phyloP scores from a whole-genome alignment of 1,284 basidiomycete genomes.

The Cutaneotrichosporon sp. region DNA sequence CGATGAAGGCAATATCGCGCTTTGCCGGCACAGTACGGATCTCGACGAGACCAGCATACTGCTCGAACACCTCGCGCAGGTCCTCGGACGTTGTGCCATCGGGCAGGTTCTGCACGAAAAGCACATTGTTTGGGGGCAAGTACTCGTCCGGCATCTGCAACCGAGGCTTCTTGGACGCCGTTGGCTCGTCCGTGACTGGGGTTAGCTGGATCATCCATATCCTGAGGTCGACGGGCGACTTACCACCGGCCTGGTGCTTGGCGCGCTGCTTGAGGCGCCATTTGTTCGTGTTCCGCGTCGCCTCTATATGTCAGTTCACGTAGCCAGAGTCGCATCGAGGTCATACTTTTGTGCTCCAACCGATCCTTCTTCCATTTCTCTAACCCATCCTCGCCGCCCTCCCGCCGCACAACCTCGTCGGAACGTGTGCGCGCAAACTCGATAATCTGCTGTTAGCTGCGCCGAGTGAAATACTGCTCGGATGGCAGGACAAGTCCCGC shows the following conservation, averaged over 20 bases:
- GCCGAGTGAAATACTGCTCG: background rate
- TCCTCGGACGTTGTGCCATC: constrained; percentile 79
- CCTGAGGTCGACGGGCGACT: background rate
- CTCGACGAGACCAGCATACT: constrained; percentile 90
- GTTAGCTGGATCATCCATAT: background rate
- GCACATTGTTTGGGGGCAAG: constrained; percentile 96
- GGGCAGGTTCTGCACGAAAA: constrained; percentile 96
- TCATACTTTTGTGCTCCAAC: constrained; percentile 71
- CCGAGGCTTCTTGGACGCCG: constrained; percentile 51
- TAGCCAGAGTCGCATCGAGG: too few relatives aligned
- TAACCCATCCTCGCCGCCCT: constrained; percentile 60
- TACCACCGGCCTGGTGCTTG: constrained; percentile 65
- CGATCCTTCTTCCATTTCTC: constrained; percentile 71
- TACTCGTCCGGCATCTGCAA: constrained; percentile 99
- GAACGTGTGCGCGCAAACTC: constrained; percentile 82
- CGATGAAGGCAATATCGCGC: constrained; percentile 93
- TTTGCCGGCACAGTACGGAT: constrained; percentile 94
- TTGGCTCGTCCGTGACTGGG: constrained; percentile 4
- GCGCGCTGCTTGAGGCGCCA: constrained; percentile 74
- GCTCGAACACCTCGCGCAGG: constrained; percentile 78
- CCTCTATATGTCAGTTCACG: constrained; percentile 55
- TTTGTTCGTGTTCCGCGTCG: constrained; percentile 77
- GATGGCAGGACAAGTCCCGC: too few relatives aligned
- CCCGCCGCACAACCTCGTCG: constrained; percentile 76
- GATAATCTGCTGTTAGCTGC: constrained; percentile 53